phyloP scores from a whole-genome alignment of 2,329 filamentous ascomycete genomes.

The Cyclaneusma minus region DNA sequence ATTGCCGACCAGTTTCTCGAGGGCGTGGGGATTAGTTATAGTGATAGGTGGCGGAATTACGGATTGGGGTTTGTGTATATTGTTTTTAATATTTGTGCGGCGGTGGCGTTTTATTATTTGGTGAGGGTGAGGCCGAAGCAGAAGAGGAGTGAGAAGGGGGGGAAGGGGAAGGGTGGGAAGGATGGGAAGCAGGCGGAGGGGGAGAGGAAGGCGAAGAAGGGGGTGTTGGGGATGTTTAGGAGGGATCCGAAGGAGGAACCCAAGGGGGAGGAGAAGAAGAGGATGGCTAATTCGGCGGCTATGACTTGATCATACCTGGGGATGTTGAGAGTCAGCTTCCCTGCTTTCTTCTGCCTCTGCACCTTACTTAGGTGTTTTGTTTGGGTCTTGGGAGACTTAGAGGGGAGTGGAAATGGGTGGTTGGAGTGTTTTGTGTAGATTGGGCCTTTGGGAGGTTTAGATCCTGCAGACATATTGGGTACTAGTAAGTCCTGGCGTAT shows the following conservation, averaged over 20 bases:
- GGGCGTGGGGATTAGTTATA: constrained; percentile 33
- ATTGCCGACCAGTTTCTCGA: constrained; percentile 34
- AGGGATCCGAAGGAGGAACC: constrained; percentile 6
- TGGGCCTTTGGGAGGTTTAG: too few species aligned
- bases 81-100: constrained; percentile 36
- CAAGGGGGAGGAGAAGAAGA: constrained; percentile 1
- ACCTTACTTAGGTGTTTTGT: too few species aligned
- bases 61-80: constrained; percentile 45
- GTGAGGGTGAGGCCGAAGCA: constrained; percentile 17
- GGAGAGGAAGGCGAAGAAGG: constrained; percentile 5
- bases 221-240: constrained; percentile 7
- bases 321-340: too few species aligned
- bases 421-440: too few species aligned
- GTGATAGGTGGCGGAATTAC: constrained; percentile 52
- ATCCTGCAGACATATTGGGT: too few species aligned
- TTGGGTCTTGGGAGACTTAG: too few species aligned
- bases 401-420: too few species aligned
- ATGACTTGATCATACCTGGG: too few species aligned
- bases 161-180: constrained; percentile 1
- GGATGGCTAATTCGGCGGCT: background rate
- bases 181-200: constrained; percentile 3
- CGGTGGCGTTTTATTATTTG: constrained; percentile 36
- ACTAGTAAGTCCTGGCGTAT: too few species aligned
- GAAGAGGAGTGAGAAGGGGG: constrained; percentile 5
- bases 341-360: too few species aligned